phyloP scores from a whole-genome alignment of 257 asterid species.

The Salvia rosmarinus region DNA sequence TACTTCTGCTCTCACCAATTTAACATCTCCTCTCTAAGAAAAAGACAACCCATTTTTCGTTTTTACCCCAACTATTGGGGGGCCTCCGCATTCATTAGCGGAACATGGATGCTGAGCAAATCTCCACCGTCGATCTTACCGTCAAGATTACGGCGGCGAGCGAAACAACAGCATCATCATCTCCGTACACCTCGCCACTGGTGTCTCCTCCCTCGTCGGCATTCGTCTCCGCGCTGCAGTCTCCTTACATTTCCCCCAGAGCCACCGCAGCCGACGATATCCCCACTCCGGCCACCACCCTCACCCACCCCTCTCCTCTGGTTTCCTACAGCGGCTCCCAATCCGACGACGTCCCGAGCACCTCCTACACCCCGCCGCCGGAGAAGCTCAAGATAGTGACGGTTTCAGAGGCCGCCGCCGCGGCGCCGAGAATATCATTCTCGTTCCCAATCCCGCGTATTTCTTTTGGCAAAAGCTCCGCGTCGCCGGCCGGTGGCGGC shows the following conservation, averaged over 20 bases:
- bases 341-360: conserved; percentile 84
- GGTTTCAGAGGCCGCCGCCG: conserved; percentile 52
- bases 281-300: conserved; percentile 53
- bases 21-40: neutral
- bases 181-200: conserved; percentile 72
- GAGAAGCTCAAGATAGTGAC: conserved; percentile 70
- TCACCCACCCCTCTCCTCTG: conserved; percentile 65
- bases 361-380: conserved; percentile 82
- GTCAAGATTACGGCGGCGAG: conserved; percentile 51
- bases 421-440: conserved; percentile 63
- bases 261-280: conserved; percentile 45
- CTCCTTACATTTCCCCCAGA: conserved; percentile 91
- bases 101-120: conserved; percentile 51
- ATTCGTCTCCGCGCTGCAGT: conserved; percentile 85
- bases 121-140: conserved; percentile 55
- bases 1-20: neutral
- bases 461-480: conserved; percentile 75
- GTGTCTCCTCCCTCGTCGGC: conserved; percentile 89
- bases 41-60: neutral
- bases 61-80: neutral
- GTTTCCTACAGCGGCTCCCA: conserved; percentile 70
- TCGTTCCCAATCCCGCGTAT: conserved; percentile 80
- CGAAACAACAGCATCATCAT: neutral
- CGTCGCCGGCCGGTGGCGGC: conserved; percentile 66
- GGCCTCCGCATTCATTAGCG: conserved; percentile 35